Evolutionary conservation across 495 filamentous ascomycete species (phyloP).

Genomic region (Lepidopterella palustris): DNA sequence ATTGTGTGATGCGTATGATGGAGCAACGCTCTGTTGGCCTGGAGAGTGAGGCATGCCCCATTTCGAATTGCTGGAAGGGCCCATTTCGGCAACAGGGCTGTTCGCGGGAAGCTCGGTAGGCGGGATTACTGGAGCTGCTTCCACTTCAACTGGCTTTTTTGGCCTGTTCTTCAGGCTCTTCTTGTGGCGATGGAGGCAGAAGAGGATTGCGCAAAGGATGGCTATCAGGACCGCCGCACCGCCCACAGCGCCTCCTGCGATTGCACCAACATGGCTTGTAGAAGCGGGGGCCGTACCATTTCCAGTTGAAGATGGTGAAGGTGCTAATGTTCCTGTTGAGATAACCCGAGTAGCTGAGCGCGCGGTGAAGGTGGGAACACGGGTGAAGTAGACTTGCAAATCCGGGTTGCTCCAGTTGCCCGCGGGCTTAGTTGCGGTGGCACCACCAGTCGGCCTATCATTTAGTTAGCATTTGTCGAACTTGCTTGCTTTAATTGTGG

Average conservation of each 20-base stretch:
- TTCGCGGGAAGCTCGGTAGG: constrained; percentile 23
- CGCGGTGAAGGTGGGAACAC: constrained; percentile 16
- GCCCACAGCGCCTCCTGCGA: constrained; percentile 33
- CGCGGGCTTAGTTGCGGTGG: constrained; percentile 34
- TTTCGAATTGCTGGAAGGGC: constrained; percentile 11
- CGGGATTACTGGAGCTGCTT: neutral
- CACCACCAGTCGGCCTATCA: constrained; percentile 36
- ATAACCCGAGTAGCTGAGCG: constrained; percentile 24
- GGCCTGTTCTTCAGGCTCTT: constrained; percentile 13
- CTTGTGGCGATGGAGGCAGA: constrained; percentile 29
- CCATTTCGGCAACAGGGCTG: constrained; percentile 19
- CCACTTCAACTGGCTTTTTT: neutral
- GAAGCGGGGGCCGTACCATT: neutral
- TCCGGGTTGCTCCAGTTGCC: constrained; percentile 30
- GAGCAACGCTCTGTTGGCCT: neutral
- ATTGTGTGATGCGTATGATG: neutral
- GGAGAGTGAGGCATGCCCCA: neutral
- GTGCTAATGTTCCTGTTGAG: constrained; percentile 14
- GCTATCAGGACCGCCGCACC: constrained; percentile 26
- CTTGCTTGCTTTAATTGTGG: neutral
- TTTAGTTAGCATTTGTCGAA: constrained; percentile 9
- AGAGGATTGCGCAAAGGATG: constrained; percentile 26
- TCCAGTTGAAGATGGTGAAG: too few species aligned
- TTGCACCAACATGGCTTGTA: constrained; percentile 27
- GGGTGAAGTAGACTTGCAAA: constrained; percentile 33